Percentiles rank a stretch among this genome's conserved stretches.
Evolutionary conservation across 768 basidiomycete species (phyloP).

Genomic region (Rhodotorula graminis): DNA sequence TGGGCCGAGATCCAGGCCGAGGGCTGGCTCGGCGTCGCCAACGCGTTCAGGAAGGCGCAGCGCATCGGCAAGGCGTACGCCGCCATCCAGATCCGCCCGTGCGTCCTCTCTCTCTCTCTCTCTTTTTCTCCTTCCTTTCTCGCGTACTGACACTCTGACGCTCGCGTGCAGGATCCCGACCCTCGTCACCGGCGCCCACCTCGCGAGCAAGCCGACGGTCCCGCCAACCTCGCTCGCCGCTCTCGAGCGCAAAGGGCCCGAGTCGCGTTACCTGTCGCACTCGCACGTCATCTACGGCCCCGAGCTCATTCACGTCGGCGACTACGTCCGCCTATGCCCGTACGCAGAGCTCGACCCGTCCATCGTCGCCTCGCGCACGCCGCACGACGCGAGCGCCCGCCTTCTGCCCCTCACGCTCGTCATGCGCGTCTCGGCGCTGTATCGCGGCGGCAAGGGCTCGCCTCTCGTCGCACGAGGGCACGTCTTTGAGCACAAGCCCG

Average conservation of each 20-base stretch:
- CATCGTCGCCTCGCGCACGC: background rate
- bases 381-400: background rate
- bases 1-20: slow-evolving; percentile 17
- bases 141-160: no score
- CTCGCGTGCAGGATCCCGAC: slow-evolving; percentile 5
- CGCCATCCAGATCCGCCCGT: slow-evolving; percentile 25
- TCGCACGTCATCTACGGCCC: slow-evolving; percentile 25
- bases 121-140: background rate
- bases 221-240: background rate
- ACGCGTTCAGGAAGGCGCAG: slow-evolving; percentile 18
- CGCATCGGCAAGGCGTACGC: slow-evolving; percentile 25
- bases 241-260: background rate
- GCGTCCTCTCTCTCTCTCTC: background rate
- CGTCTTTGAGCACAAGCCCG: slow-evolving; percentile 24
- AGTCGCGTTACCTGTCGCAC: slow-evolving; percentile 20
- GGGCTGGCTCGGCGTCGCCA: slow-evolving; percentile 16
- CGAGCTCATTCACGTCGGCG: slow-evolving; percentile 23
- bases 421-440: slow-evolving; percentile 13
- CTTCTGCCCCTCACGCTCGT: slow-evolving; percentile 14
- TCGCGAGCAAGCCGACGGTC: slow-evolving; percentile 1
- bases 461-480: slow-evolving; percentile 24
- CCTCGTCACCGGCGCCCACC: slow-evolving; percentile 15
- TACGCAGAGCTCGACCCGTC: background rate
- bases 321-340: slow-evolving; percentile 22
- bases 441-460: slow-evolving; percentile 11